A percentile compares a stretch with the other conserved stretches of the same genome.
Conservation (phyloP, 192 early-diverging fungal species). For the Phlyctochytrium arcticum region DNA sequence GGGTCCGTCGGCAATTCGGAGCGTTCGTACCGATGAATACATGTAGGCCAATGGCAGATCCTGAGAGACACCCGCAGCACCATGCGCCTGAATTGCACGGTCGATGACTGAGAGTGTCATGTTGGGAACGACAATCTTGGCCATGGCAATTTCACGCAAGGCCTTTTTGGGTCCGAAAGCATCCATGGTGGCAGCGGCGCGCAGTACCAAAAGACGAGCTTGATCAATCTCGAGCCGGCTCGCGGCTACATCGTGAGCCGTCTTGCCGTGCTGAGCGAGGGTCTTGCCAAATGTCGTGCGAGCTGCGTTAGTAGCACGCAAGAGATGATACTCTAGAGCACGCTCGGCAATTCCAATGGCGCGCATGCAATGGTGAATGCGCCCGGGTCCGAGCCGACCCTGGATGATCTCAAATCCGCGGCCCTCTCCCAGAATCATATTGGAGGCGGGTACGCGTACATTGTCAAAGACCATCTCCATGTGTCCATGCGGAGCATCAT, state of each 20-base stretch:
- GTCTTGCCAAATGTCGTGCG: slow-evolving; percentile 86
- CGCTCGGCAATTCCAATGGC: slow-evolving; percentile 91
- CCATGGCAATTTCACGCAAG: slow-evolving; percentile 94
- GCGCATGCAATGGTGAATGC: slow-evolving; percentile 99
- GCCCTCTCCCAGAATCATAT: slow-evolving; percentile 93
- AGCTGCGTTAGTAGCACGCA: slow-evolving; percentile 70
- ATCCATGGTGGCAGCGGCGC: slow-evolving; percentile 91
- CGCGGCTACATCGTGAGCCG: slow-evolving; percentile 74
- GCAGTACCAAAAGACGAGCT: slow-evolving; percentile 86
- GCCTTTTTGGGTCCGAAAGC: slow-evolving; percentile 80
- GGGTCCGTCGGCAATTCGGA: slow-evolving; percentile 91
- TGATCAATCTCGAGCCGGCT: slow-evolving; percentile 90
- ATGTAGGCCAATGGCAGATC: slow-evolving; percentile 82
- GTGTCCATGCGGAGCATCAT: slow-evolving; percentile 96
- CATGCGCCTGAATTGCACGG: slow-evolving; percentile 88
- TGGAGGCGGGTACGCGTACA: slow-evolving; percentile 79
- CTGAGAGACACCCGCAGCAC: slow-evolving; percentile 85
- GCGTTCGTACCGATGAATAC: slow-evolving; percentile 73
- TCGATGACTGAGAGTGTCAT: slow-evolving; percentile 77
- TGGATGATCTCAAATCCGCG: slow-evolving; percentile 98
- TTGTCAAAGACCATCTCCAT: slow-evolving; percentile 89
- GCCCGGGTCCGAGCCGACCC: slow-evolving; percentile 92
- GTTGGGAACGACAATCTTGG: slow-evolving; percentile 86
- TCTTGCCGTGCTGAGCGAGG: slow-evolving; percentile 78
- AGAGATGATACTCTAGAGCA: slow-evolving; percentile 80